Conservation (phyloP, 73 alveolate genomes). For the Halteria grandinella region DNA sequence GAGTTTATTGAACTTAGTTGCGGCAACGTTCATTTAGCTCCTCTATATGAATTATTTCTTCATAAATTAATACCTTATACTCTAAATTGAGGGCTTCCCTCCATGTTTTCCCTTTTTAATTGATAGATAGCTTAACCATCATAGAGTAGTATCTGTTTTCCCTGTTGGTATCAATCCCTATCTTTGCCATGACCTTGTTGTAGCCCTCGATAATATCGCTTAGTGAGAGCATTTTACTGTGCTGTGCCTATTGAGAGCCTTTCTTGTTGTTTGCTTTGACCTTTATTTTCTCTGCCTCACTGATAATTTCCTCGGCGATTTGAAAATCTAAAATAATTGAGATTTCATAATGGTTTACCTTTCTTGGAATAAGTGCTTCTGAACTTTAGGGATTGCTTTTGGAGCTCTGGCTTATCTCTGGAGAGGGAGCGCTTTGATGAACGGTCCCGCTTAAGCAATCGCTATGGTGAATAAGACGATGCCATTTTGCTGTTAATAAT, state of each 20-base stretch:
- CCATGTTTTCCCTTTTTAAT: slow-evolving; percentile 48
- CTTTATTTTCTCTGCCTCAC: slow-evolving; percentile 33
- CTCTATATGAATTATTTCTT: not conserved
- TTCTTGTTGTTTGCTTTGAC: not conserved
- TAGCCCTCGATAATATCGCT: slow-evolving; percentile 31
- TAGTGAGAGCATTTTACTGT: not conserved
- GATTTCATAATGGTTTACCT: too few relatives aligned
- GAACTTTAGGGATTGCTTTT: too few relatives aligned
- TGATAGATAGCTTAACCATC: slow-evolving; percentile 6
- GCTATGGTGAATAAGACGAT: too few relatives aligned
- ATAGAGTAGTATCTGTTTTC: slow-evolving; percentile 30
- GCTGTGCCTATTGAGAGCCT: slow-evolving; percentile 1
- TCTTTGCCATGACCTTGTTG: slow-evolving; percentile 42
- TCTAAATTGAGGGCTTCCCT: slow-evolving; percentile 16
- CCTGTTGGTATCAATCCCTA: not conserved
- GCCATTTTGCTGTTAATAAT: too few relatives aligned
- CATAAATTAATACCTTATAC: not conserved
- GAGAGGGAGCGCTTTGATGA: too few relatives aligned
- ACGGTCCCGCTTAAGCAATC: too few relatives aligned
- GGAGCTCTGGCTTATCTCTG: too few relatives aligned
- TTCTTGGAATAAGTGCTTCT: too few relatives aligned
- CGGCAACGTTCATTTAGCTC: not conserved
- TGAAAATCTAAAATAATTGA: slow-evolving; percentile 27
- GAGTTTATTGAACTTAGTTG: not conserved
- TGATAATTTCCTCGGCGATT: not conserved